Evolutionary conservation across 2,329 filamentous ascomycete genomes (phyloP).

Genomic region (Tolypocladium pustulatum): DNA sequence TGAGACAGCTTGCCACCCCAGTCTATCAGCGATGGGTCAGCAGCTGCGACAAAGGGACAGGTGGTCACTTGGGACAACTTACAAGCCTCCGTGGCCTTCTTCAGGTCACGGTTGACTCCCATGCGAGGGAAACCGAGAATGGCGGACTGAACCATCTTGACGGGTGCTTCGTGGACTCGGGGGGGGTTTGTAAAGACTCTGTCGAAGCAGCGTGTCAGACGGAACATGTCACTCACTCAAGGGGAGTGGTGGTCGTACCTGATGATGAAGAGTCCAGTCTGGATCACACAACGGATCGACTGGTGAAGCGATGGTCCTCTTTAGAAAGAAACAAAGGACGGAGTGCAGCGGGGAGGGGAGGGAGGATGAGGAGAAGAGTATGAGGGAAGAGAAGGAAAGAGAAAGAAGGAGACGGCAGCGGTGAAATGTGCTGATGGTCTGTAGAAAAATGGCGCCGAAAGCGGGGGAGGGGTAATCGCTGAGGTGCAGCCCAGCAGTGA

Average conservation of each 20-base stretch:
- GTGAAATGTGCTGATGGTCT: conserved; percentile 5
- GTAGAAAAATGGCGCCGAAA: conserved; percentile 20
- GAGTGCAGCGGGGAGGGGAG: conserved; percentile 7
- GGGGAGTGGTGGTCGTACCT: not conserved
- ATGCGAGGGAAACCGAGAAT: conserved; percentile 98
- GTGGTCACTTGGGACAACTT: conserved; percentile 22
- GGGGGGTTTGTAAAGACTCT: not conserved
- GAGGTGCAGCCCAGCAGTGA: not conserved
- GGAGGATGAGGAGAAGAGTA: conserved; percentile 10
- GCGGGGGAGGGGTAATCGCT: conserved; percentile 22
- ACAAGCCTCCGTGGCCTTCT: conserved; percentile 98
- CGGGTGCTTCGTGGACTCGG: conserved; percentile 15
- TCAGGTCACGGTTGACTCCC: conserved; percentile 96
- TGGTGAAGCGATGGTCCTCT: not conserved
- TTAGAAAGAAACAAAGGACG: conserved; percentile 5
- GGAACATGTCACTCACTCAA: not conserved
- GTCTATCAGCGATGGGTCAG: conserved; percentile 27
- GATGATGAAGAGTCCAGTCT: not conserved
- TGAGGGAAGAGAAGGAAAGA: conserved; percentile 8
- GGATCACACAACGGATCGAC: not conserved
- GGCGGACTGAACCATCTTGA: conserved; percentile 55
- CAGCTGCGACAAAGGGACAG: conserved; percentile 6
- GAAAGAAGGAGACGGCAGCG: conserved; percentile 8
- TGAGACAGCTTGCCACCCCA: conserved; percentile 94
- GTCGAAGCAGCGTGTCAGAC: not conserved